Evolutionary conservation across 2,329 filamentous ascomycete genomes (phyloP), one percentile per base, ranked within the genome.

Genomic region (Phialocephala sp.): DNA sequence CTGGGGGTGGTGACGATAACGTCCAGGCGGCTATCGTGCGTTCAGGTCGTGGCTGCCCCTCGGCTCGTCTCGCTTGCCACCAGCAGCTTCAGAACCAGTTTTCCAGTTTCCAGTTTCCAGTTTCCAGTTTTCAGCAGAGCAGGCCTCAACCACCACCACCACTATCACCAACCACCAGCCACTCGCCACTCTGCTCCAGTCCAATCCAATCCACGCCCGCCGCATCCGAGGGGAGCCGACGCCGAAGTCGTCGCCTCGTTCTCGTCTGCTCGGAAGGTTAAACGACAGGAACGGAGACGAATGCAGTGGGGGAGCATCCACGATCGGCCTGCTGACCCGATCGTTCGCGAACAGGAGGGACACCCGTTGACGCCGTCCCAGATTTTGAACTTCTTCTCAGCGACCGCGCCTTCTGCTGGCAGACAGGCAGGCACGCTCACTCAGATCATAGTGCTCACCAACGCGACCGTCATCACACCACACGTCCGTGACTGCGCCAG

Each of bases 251-350:
- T 20, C 27, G 27, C 27, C 27, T 20, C 50, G 6, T 14, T 4
- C 47, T 41, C 37, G 37, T 41, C 37, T 14, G 36, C 8, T 54
- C 18, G 50, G 35, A 54, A 54, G 50, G 24, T 54, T 54, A 54
- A 54, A 54, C 50, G 18, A 54, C 50, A 35, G 32, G 24, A 32
- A 15, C 14, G 50, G 50, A 54, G 50, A 35, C 50, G 50, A 35
- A 57, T 22, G 52, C 24, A 55, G 24, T 24, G 15, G 22, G 20
- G 35, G 32, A 24, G 35, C 35, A 39, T 37, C 55, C 55, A 57
- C 20, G 36, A 57, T 57, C 55, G 55, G 55, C 55, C 55, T 57
- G 55, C 55, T 57, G 55, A 57, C 55, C 55, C 55, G 55, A 57
- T 37, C 55, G 32, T 57, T 57, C 50, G 35, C 50, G 50, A 54